Evolutionary conservation across 805 yeast genomes (phyloP).

Genomic region (Candida endomychidarum): DNA sequence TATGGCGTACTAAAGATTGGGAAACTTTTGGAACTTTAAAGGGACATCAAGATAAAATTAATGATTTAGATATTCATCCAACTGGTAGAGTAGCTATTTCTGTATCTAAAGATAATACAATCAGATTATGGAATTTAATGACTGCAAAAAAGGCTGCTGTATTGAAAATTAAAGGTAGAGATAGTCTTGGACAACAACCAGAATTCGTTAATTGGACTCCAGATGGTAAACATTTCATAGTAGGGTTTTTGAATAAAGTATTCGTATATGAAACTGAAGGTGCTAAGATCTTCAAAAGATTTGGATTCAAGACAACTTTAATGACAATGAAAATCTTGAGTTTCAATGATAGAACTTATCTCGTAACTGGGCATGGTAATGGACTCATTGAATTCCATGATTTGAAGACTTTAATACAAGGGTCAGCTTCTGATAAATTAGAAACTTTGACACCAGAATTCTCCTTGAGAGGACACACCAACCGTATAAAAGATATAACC

Average conservation of each 20-base stretch:
- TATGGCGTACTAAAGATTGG: constrained; percentile 98
- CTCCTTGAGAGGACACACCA: constrained; percentile 74
- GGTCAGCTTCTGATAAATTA: constrained; percentile 14
- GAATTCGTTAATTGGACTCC: constrained; percentile 67
- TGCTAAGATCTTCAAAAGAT: constrained; percentile 56
- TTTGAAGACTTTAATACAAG: constrained; percentile 29
- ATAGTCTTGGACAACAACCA: constrained; percentile 64
- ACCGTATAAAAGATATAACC: constrained; percentile 78
- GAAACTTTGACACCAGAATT: constrained; percentile 50
- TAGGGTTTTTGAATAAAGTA: constrained; percentile 68
- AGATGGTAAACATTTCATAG: constrained; percentile 69
- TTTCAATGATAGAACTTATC: constrained; percentile 51
- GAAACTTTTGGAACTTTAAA: constrained; percentile 83
- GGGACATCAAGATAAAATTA: constrained; percentile 83
- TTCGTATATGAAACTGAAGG: constrained; percentile 63
- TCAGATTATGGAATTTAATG: constrained; percentile 94
- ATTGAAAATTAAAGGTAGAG: constrained; percentile 68
- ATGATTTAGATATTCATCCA: constrained; percentile 87
- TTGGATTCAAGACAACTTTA: constrained; percentile 54
- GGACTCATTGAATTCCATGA: constrained; percentile 67
- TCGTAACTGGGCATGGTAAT: constrained; percentile 67
- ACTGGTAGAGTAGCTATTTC: constrained; percentile 87
- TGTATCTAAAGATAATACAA: constrained; percentile 80
- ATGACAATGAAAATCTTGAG: constrained; percentile 63
- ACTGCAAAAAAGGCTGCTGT: constrained; percentile 91